These are phyloP conservation scores for Eragrostis nindensis DNA, from an alignment of 176 grass and related monocot species.

Conservation along the genomic window DNA sequence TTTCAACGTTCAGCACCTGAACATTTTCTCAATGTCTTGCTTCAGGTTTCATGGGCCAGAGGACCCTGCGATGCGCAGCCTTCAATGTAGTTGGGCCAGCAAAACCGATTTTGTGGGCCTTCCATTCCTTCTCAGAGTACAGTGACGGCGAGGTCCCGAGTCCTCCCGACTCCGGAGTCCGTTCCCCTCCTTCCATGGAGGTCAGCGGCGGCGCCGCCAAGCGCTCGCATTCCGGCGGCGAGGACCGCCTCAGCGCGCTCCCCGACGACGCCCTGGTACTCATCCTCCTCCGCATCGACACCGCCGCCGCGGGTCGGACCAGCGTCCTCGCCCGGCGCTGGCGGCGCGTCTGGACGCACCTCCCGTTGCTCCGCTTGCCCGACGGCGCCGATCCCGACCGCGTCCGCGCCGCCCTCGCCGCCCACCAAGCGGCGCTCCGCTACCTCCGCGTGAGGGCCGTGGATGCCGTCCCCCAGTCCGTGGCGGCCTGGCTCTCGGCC, in stretches of 20 bases:
- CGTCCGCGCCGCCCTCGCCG: background rate
- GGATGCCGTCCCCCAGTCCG: background rate
- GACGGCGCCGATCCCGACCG: background rate
- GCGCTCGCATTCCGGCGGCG: slow-evolving; percentile 8
- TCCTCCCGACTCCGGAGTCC: too few species aligned
- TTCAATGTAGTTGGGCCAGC: too few species aligned
- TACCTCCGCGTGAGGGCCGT: background rate
- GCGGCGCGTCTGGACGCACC: slow-evolving; percentile 22
- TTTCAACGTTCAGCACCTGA: too few species aligned
- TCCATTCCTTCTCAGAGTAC: too few species aligned
- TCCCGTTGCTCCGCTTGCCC: background rate
- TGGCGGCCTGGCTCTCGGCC: slow-evolving; percentile 36
- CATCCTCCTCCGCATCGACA: background rate
- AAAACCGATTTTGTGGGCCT: too few species aligned
- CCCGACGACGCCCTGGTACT: background rate
- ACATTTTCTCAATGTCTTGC: too few species aligned
- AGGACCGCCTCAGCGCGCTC: slow-evolving; percentile 30
- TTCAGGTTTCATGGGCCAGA: too few species aligned
- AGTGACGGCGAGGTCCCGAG: too few species aligned
- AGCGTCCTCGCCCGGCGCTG: slow-evolving; percentile 40
- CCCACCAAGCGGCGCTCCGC: background rate
- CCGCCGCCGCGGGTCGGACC: background rate
- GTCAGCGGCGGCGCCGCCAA: background rate
- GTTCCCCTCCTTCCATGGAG: too few species aligned
- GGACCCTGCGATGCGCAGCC: too few species aligned